Evolutionary conservation across 2,329 filamentous ascomycete species (phyloP).

Genomic region (Leptosphaerulina australis): DNA sequence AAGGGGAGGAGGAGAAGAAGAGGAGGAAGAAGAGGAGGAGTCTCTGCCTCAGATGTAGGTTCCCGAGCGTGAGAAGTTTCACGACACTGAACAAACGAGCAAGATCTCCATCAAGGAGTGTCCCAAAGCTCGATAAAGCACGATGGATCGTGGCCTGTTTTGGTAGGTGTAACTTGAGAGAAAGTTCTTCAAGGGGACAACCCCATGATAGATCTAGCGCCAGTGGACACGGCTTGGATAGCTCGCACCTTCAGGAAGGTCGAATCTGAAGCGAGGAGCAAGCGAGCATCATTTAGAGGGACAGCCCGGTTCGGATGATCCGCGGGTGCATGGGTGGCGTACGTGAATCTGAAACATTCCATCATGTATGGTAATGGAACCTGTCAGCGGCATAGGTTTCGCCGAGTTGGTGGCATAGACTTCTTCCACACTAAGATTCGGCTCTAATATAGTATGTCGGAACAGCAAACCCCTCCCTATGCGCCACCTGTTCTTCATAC

Average conservation of each 20-base stretch:
- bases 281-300: slow-evolving; percentile 15
- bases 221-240: slow-evolving; percentile 13
- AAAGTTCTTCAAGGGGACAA: slow-evolving; percentile 10
- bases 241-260: slow-evolving; percentile 15
- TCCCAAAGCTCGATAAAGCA: slow-evolving; percentile 7
- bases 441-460: slow-evolving; percentile 9
- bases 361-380: slow-evolving; percentile 8
- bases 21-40: slow-evolving; percentile 12
- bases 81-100: slow-evolving; percentile 32
- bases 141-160: slow-evolving; percentile 12
- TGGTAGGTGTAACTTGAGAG: slow-evolving; percentile 18
- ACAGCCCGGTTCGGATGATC: slow-evolving; percentile 12
- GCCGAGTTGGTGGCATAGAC: slow-evolving; percentile 6
- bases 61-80: slow-evolving; percentile 32
- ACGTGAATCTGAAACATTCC: slow-evolving; percentile 20
- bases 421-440: slow-evolving; percentile 3
- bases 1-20: too few species aligned
- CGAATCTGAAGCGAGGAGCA: slow-evolving; percentile 17
- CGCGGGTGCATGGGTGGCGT: slow-evolving; percentile 8
- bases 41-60: slow-evolving; percentile 23
- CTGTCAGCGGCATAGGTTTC: slow-evolving; percentile 12
- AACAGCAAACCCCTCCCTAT: background rate
- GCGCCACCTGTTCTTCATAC: background rate
- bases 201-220: slow-evolving; percentile 15
- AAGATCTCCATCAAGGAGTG: slow-evolving; percentile 40